Evolutionary conservation across 352 stramenopile genomes (phyloP).

Genomic region (Phytophthora hibernalis): DNA sequence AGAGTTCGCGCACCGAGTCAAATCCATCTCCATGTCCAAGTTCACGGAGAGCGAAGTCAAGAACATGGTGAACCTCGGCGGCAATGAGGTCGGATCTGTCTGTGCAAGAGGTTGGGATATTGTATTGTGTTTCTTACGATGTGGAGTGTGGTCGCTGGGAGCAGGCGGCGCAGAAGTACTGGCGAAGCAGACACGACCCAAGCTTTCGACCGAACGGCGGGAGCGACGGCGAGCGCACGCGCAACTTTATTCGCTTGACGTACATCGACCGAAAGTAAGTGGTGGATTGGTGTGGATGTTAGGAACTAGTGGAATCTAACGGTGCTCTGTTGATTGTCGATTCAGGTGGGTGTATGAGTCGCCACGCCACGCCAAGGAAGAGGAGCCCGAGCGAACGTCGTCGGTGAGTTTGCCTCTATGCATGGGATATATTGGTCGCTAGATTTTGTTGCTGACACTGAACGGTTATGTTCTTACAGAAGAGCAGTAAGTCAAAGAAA

Average conservation of each 20-base stretch:
- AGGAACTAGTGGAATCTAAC: not conserved
- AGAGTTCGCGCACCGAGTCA: slow-evolving; percentile 93
- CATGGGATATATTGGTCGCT: not conserved
- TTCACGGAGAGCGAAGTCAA: slow-evolving; percentile 93
- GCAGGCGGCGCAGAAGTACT: slow-evolving; percentile 87
- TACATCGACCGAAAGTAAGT: slow-evolving; percentile 89
- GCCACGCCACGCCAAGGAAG: slow-evolving; percentile 56
- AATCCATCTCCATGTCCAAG: slow-evolving; percentile 95
- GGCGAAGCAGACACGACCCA: slow-evolving; percentile 82
- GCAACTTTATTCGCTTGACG: slow-evolving; percentile 90
- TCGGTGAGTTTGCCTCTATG: slow-evolving; percentile 40
- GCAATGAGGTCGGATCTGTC: slow-evolving; percentile 79
- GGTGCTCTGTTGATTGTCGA: not conserved
- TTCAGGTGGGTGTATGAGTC: slow-evolving; percentile 84
- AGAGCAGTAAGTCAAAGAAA: slow-evolving; percentile 48
- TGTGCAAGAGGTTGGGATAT: not conserved
- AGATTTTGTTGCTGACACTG: slow-evolving; percentile 4
- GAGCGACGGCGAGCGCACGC: slow-evolving; percentile 80
- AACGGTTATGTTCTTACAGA: slow-evolving; percentile 25
- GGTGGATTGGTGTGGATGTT: not conserved
- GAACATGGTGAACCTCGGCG: slow-evolving; percentile 88
- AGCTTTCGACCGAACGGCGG: slow-evolving; percentile 78
- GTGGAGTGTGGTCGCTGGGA: not conserved
- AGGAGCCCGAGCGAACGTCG: slow-evolving; percentile 41
- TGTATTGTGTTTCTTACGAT: not conserved